These are phyloP conservation scores for Mortierella sp. DNA, from an alignment of 371 early-diverging fungal species.

Conservation along the genomic window DNA sequence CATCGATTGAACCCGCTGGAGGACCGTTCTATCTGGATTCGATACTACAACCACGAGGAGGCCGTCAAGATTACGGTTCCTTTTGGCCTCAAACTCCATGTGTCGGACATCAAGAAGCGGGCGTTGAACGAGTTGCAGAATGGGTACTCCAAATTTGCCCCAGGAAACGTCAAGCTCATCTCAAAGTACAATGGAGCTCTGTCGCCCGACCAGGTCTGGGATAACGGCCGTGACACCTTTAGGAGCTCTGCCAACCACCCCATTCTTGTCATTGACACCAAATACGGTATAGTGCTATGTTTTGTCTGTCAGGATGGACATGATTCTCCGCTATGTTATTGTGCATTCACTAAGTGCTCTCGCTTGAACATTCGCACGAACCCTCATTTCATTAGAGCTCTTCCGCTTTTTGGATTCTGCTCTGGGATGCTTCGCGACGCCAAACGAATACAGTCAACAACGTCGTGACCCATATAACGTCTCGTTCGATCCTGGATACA, in stretches of 20 bases:
- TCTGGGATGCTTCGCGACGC: not conserved
- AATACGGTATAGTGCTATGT: conserved; percentile 37
- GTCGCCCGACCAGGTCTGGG: conserved; percentile 15
- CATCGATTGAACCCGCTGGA: conserved; percentile 17
- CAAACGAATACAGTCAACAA: not conserved
- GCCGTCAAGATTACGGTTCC: conserved; percentile 26
- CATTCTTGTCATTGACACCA: not conserved
- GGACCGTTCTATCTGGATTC: conserved; percentile 33
- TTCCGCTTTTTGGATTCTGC: not conserved
- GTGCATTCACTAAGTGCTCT: not conserved
- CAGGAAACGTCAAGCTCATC: conserved; percentile 15
- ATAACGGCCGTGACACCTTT: not conserved
- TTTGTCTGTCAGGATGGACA: not conserved
- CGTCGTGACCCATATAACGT: not conserved
- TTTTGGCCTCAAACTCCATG: conserved; percentile 14
- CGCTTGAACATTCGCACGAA: not conserved
- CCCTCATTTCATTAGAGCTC: not conserved
- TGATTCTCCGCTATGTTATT: not conserved
- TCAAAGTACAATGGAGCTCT: not conserved
- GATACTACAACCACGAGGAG: conserved; percentile 36
- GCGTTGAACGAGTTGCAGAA: conserved; percentile 16
- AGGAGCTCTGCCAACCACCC: not conserved
- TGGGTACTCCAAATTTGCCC: not conserved
- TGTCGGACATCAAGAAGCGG: conserved; percentile 26
- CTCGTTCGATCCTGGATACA: not conserved